Evolutionary conservation across 2,329 filamentous ascomycete genomes (phyloP), one percentile per base, ranked within the genome.

Genomic region (Ophiognomonia clavigignenti-juglandacearum): DNA sequence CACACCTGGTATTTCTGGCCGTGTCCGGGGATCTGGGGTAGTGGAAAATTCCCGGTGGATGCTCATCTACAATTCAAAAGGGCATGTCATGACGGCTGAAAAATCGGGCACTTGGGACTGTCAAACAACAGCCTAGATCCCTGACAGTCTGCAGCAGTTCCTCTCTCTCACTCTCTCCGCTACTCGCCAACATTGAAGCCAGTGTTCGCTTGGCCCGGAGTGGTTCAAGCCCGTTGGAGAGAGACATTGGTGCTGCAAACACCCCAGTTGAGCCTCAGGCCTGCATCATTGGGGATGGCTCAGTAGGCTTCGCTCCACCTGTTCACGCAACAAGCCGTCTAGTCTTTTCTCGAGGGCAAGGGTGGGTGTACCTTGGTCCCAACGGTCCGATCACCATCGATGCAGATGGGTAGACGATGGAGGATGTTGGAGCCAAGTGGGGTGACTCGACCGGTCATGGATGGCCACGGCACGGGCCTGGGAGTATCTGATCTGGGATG

Each of bases 261-360:
- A 43, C 47, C 45, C 27, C 36, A 36, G 20, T 34, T 31, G 34
- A 24, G 32, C 10, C 32, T 31, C 23, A 41, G 43, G 36, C 42
- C 43, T 39, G 44, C 45, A 51, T 38, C 44, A 40, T 20, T 41
- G 42, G 31, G 32, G 27, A 40, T 45, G 40, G 40, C 14, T 26
- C 37, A 44, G 22, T 23, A 31, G 42, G 36, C 32, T 37, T 29
- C 32, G 41, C 45, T 41, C 48, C 44, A 45, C 48, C 45, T 35
- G 48, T 51, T 51, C 48, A 43, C 41, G 48, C 48, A 43, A n/a
- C 40, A 31, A 26, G 22, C 40, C 45, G 48, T 41, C 7, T 37
- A 23, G 29, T 20, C 16, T 26, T 6, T 10, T 31, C 18, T 37
- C 37, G 41, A 48, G 41, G 40, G 29, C 37, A 51, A 51, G 45